These are phyloP conservation scores for Nannochloris sp. DNA, from an alignment of 139 green algal genomes.

Conservation along the genomic window DNA sequence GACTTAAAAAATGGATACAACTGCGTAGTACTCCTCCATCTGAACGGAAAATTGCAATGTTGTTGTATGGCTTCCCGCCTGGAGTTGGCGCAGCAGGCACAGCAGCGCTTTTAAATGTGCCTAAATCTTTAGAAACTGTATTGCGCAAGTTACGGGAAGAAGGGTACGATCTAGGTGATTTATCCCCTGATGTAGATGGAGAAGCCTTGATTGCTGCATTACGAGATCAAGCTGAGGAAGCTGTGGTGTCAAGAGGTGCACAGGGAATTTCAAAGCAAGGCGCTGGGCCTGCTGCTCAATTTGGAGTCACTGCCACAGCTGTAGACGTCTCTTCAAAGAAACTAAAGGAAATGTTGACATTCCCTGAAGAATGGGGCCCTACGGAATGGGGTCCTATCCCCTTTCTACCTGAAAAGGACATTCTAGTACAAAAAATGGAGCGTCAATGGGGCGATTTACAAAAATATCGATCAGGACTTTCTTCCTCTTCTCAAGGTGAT, in stretches of 20 bases:
- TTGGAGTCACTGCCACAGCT: slow-evolving; percentile 22
- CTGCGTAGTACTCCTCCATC: slow-evolving; percentile 29
- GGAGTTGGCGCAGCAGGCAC: slow-evolving; percentile 93
- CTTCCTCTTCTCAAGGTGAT: slow-evolving; percentile 34
- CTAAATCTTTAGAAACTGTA: slow-evolving; percentile 66
- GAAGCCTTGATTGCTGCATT: slow-evolving; percentile 63
- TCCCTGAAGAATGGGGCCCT: slow-evolving; percentile 68
- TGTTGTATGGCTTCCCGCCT: slow-evolving; percentile 94
- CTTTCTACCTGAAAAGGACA: slow-evolving; percentile 71
- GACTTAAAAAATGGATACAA: slow-evolving; percentile 69
- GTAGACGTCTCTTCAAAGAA: slow-evolving; percentile 44
- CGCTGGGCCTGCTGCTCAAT: slow-evolving; percentile 9
- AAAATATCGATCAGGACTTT: slow-evolving; percentile 53
- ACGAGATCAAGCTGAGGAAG: slow-evolving; percentile 17
- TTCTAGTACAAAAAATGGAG: slow-evolving; percentile 81
- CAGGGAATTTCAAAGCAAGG: slow-evolving; percentile 19
- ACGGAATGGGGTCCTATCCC: slow-evolving; percentile 86
- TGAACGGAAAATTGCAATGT: slow-evolving; percentile 67
- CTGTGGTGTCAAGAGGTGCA: slow-evolving; percentile 22
- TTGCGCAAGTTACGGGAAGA: slow-evolving; percentile 48
- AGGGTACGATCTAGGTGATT: slow-evolving; percentile 78
- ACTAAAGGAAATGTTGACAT: slow-evolving; percentile 69
- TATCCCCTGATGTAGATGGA: slow-evolving; percentile 45
- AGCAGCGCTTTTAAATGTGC: slow-evolving; percentile 95
- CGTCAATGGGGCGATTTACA: slow-evolving; percentile 79